These are phyloP conservation scores for Pouteria campechiana DNA, from an alignment of 179 eudicot genomes.

Conservation along the genomic window DNA sequence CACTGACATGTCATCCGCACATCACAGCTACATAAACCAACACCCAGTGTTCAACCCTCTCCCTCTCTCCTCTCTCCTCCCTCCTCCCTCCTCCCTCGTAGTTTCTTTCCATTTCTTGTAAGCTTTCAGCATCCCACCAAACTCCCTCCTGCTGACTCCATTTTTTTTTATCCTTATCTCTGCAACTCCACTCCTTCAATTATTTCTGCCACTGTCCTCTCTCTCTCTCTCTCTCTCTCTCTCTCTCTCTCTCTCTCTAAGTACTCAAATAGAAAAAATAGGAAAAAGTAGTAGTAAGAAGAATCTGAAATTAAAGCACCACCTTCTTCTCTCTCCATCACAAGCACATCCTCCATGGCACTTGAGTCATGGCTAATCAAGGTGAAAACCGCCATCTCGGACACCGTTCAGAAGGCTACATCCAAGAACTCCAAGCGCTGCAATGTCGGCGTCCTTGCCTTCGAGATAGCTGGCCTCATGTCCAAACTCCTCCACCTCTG, in stretches of 20 bases:
- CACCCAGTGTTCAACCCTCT: too few relatives aligned
- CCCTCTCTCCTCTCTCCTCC: not conserved
- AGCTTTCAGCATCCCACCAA: slow-evolving; percentile 11
- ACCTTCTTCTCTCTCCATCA: not conserved
- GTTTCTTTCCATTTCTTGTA: not conserved
- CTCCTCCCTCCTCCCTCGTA: not conserved
- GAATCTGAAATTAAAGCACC: too few relatives aligned
- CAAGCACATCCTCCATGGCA: slow-evolving; percentile 9
- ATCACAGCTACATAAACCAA: too few relatives aligned
- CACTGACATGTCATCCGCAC: too few relatives aligned
- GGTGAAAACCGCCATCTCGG: slow-evolving; percentile 24
- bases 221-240: not conserved
- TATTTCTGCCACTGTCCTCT: slow-evolving; percentile 1
- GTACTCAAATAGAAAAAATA: not conserved
- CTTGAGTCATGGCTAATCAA: slow-evolving; percentile 36
- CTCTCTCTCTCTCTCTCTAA: not conserved
- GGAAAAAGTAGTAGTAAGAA: too few relatives aligned
- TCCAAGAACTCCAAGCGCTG: slow-evolving; percentile 10
- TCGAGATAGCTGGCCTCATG: slow-evolving; percentile 57
- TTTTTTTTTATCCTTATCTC: slow-evolving; percentile 1
- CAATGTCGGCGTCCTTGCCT: slow-evolving; percentile 49
- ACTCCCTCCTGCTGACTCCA: not conserved
- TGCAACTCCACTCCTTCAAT: slow-evolving; percentile 5
- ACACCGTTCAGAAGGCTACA: slow-evolving; percentile 14
- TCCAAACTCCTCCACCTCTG: slow-evolving; percentile 62